Evolutionary conservation across 176 grass and related monocot species (phyloP).

Genomic region (Aegilops speltoides): DNA sequence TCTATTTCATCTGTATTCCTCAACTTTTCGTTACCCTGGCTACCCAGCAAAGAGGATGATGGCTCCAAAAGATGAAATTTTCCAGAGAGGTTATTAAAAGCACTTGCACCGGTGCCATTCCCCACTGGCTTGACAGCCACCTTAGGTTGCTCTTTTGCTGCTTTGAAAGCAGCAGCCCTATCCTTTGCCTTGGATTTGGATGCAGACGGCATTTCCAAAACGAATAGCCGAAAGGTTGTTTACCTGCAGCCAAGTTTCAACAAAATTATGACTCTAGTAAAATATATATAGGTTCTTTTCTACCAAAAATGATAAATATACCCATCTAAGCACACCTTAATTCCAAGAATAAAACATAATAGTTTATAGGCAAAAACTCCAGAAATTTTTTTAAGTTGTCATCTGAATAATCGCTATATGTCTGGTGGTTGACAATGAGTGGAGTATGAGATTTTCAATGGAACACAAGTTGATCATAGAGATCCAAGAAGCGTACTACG

Average conservation of each 20-base stretch:
- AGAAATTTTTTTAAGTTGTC: background rate
- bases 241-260: conserved; percentile 39
- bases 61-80: conserved; percentile 87
- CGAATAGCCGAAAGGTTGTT: conserved; percentile 10
- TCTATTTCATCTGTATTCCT: conserved; percentile 86
- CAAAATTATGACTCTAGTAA: conserved; percentile 4
- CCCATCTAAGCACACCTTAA: background rate
- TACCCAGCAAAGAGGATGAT: conserved; percentile 44
- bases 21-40: conserved; percentile 61
- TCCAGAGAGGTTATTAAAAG: conserved; percentile 75
- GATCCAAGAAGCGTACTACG: background rate
- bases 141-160: conserved; percentile 70
- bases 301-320: background rate
- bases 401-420: background rate
- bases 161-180: conserved; percentile 54
- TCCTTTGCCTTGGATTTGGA: conserved; percentile 91
- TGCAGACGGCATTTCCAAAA: conserved; percentile 74
- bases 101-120: conserved; percentile 57
- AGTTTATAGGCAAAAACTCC: background rate
- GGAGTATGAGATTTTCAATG: background rate
- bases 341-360: background rate
- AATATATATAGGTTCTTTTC: background rate
- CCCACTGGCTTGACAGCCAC: conserved; percentile 57
- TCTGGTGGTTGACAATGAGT: background rate
- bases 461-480: conserved; percentile 4